Conservation (phyloP, 2,329 filamentous ascomycete species). For the Diaporthe citri region DNA sequence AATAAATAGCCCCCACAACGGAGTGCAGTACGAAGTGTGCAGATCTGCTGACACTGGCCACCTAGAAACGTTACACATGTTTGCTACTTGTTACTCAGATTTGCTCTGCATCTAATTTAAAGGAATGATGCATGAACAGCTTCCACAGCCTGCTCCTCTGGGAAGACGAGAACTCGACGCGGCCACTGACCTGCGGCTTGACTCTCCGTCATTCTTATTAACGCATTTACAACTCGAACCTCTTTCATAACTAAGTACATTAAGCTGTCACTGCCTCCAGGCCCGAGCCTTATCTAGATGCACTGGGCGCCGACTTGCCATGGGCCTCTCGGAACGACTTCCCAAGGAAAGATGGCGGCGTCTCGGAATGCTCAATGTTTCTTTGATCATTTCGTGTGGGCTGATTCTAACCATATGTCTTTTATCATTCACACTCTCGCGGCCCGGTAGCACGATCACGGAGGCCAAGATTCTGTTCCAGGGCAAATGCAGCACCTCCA, state of each 20-base stretch:
- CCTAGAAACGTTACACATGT: not conserved
- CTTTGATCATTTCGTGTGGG: not conserved
- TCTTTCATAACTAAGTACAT: not conserved
- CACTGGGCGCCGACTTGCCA: not conserved
- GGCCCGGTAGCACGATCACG: not conserved
- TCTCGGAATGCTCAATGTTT: not conserved
- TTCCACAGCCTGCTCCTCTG: not conserved
- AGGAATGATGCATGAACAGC: not conserved
- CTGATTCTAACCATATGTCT: not conserved
- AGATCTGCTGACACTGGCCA: not conserved
- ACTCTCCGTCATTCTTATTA: not conserved
- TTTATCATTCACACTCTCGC: not conserved
- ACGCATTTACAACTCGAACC: not conserved
- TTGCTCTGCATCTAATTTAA: not conserved
- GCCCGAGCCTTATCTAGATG: not conserved
- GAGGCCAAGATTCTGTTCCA: not conserved
- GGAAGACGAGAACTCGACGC: not conserved
- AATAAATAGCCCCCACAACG: not conserved
- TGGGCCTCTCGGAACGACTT: not conserved
- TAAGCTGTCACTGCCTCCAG: not conserved
- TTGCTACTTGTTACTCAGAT: not conserved
- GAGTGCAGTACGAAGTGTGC: not conserved
- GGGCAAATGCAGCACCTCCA: not conserved
- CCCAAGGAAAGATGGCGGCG: not conserved
- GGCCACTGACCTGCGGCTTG: not conserved